Evolutionary conservation across 2,329 filamentous ascomycete species (phyloP).

Genomic region (Plectosphaerella sp.): DNA sequence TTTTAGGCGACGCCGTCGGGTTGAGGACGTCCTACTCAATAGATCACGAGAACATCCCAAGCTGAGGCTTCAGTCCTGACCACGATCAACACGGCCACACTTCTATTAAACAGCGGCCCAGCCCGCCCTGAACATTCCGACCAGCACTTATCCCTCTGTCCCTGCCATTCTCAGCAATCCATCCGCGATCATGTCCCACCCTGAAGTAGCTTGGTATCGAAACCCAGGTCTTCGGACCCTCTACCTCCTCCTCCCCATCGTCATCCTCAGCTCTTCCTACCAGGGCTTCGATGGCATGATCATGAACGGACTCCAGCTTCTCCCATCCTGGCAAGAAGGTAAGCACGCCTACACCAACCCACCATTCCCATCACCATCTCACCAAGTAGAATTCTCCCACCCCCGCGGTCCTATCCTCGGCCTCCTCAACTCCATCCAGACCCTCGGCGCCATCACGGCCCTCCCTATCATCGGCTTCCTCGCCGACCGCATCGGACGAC

Average conservation of each 20-base stretch:
- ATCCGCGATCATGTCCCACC: too few species aligned
- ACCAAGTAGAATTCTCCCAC: neutral
- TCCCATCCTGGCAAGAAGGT: slow-evolving; percentile 24
- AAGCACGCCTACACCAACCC: neutral
- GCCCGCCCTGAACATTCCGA: too few species aligned
- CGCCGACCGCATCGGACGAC: slow-evolving; percentile 19
- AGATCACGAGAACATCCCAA: too few species aligned
- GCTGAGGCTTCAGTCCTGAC: too few species aligned
- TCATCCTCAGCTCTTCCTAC: neutral
- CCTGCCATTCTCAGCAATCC: too few species aligned
- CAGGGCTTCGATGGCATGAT: slow-evolving; percentile 23
- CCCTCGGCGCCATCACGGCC: slow-evolving; percentile 17
- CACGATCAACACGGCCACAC: too few species aligned
- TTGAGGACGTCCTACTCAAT: too few species aligned
- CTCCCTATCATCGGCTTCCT: neutral
- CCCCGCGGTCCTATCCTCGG: neutral
- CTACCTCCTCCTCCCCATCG: neutral
- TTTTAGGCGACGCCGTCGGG: too few species aligned
- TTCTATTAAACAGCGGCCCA: too few species aligned
- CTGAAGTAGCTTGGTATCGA: neutral
- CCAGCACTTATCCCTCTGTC: too few species aligned
- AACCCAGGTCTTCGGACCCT: neutral
- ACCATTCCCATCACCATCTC: neutral
- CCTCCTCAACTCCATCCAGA: slow-evolving; percentile 23
- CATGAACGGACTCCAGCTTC: slow-evolving; percentile 35